phyloP scores from a whole-genome alignment of 352 stramenopile species.

The Plasmopara viticola region DNA sequence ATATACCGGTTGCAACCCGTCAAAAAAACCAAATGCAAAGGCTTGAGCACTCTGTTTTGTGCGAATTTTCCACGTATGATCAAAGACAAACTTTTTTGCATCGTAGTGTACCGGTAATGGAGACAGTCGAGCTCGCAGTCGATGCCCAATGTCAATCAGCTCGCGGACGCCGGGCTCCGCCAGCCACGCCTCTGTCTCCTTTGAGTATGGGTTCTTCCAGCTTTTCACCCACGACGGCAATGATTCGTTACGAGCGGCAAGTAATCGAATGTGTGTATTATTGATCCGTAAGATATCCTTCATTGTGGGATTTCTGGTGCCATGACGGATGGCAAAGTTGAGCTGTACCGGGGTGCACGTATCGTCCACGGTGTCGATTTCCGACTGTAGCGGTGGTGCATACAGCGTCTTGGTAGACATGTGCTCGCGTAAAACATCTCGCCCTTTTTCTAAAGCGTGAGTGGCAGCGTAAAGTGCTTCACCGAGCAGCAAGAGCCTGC shows the following conservation, averaged over 20 bases:
- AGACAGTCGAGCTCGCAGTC: conserved; percentile 48
- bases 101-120: conserved; percentile 20
- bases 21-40: conserved; percentile 73
- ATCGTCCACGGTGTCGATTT: conserved; percentile 4
- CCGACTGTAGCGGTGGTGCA: conserved; percentile 13
- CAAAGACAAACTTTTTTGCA: conserved; percentile 41
- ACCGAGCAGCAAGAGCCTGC: conserved; percentile 16
- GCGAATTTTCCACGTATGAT: conserved; percentile 79
- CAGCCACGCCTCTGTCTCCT: conserved; percentile 40
- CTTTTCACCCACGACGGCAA: conserved; percentile 25
- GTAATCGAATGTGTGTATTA: conserved; percentile 36
- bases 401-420: conserved; percentile 84
- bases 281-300: conserved; percentile 69
- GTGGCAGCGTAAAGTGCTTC: conserved; percentile 1
- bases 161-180: conserved; percentile 51
- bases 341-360: conserved; percentile 52
- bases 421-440: conserved; percentile 36
- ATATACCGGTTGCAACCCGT: conserved; percentile 48
- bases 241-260: conserved; percentile 1
- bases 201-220: conserved; percentile 51
- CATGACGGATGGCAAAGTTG: conserved; percentile 75
- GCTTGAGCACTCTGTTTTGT: conserved; percentile 71
- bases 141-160: conserved; percentile 47
- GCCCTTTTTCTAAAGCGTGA: conserved; percentile 7
- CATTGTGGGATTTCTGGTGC: conserved; percentile 69